A percentile compares a stretch with the other conserved stretches of the same genome.
Conservation (phyloP, 192 early-diverging fungal genomes). For the Funneliformis geosporum region DNA sequence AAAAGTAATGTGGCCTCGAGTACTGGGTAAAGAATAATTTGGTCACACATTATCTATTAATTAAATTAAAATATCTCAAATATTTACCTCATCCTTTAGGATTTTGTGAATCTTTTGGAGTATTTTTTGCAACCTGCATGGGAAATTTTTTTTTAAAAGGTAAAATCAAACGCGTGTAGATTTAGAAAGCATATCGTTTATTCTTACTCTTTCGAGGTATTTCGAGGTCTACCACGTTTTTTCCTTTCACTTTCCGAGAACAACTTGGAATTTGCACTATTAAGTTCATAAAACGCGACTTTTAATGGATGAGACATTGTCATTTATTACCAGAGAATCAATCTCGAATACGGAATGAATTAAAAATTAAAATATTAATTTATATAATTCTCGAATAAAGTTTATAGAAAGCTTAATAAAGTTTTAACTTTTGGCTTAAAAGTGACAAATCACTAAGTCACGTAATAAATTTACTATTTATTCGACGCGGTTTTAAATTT, state of each 20-base stretch:
- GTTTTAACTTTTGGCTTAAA: too few relatives aligned
- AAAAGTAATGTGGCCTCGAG: not conserved
- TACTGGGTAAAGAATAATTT: not conserved
- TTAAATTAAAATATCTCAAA: too few relatives aligned
- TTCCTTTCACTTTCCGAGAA: not conserved
- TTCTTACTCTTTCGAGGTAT: not conserved
- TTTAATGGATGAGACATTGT: not conserved
- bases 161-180: not conserved
- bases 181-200: not conserved
- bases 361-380: not conserved
- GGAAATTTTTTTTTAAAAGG: not conserved
- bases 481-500: too few relatives aligned
- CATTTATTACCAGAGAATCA: not conserved
- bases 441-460: too few relatives aligned
- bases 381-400: not conserved
- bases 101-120: constrained; percentile 13
- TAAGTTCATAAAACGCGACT: not conserved
- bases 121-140: constrained; percentile 4
- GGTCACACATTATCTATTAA: too few relatives aligned
- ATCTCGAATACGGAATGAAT: too few relatives aligned
- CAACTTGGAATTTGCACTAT: not conserved
- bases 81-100: constrained; percentile 9
- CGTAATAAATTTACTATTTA: too few relatives aligned
- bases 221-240: constrained; percentile 27
- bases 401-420: not conserved